phyloP scores from a whole-genome alignment of 495 filamentous ascomycete species.

The Evansstolkia leycettana region DNA sequence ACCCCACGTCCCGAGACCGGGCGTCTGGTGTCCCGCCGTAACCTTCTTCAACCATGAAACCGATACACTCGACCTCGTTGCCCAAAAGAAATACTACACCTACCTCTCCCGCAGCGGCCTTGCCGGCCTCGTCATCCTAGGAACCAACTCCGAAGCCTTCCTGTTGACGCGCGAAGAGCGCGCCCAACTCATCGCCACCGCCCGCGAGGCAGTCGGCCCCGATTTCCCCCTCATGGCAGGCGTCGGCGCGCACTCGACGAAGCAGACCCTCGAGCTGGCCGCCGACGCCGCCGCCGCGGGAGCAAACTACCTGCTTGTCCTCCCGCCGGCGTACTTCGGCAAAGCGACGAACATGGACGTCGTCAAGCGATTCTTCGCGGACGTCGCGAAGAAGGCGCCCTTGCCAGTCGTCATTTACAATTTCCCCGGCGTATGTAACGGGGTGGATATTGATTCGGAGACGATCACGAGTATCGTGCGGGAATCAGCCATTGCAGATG shows the following conservation, averaged over 20 bases:
- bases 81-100: conserved; percentile 40
- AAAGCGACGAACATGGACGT: conserved; percentile 44
- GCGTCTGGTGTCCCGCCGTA: conserved; percentile 28
- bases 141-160: conserved; percentile 56
- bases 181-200: conserved; percentile 32
- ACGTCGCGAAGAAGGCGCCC: conserved; percentile 37
- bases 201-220: conserved; percentile 38
- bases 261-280: conserved; percentile 47
- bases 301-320: conserved; percentile 47
- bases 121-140: conserved; percentile 46
- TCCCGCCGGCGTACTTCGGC: conserved; percentile 55
- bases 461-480: conserved; percentile 39
- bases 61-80: conserved; percentile 35
- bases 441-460: conserved; percentile 54
- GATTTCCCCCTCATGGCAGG: conserved; percentile 50
- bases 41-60: conserved; percentile 42
- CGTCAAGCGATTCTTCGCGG: conserved; percentile 46
- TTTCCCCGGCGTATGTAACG: conserved; percentile 62
- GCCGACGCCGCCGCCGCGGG: conserved; percentile 44
- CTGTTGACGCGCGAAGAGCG: conserved; percentile 52
- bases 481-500: conserved; percentile 20
- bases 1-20: conserved; percentile 12
- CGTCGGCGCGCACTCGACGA: conserved; percentile 50
- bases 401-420: conserved; percentile 59
- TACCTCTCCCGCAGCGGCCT: conserved; percentile 44